Conservation (phyloP, 2,329 filamentous ascomycete species). For the Ascochyta koolunga region DNA sequence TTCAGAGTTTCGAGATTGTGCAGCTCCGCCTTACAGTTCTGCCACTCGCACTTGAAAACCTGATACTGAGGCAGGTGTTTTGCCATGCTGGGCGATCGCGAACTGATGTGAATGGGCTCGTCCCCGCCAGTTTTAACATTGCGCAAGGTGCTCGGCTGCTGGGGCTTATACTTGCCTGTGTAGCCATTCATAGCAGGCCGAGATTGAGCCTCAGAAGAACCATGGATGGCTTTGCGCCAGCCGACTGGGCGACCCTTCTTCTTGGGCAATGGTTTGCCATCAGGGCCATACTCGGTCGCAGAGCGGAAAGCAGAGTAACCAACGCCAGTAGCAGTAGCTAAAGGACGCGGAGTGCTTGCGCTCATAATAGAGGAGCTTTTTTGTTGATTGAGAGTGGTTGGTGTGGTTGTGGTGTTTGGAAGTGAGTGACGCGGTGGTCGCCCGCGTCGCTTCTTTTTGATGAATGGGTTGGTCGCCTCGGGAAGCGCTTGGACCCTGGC, state of each 20-base stretch:
- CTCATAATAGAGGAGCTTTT: conserved; percentile 29
- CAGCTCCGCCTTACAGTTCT: conserved; percentile 61
- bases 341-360: conserved; percentile 30
- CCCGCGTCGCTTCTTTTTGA: conserved; percentile 41
- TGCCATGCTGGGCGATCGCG: conserved; percentile 40
- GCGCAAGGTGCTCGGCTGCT: conserved; percentile 35
- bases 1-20: conserved; percentile 67
- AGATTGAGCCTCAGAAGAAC: conserved; percentile 38
- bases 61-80: conserved; percentile 45
- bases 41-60: conserved; percentile 65
- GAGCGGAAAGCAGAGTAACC: conserved; percentile 54
- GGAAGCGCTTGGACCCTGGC: conserved; percentile 37
- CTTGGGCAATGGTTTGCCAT: conserved; percentile 47
- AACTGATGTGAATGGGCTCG: conserved; percentile 34
- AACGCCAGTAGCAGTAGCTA: conserved; percentile 20
- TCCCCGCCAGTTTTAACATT: conserved; percentile 24
- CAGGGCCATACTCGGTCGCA: conserved; percentile 32
- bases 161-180: conserved; percentile 20
- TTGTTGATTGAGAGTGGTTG: conserved; percentile 24
- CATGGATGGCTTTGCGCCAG: conserved; percentile 57
- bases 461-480: conserved; percentile 41
- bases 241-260: conserved; percentile 57
- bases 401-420: conserved; percentile 21
- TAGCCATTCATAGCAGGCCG: conserved; percentile 31
- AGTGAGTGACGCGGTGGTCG: conserved; percentile 44